Evolutionary conservation across 768 basidiomycete genomes (phyloP).

Genomic region (Pleurotus platypus): DNA sequence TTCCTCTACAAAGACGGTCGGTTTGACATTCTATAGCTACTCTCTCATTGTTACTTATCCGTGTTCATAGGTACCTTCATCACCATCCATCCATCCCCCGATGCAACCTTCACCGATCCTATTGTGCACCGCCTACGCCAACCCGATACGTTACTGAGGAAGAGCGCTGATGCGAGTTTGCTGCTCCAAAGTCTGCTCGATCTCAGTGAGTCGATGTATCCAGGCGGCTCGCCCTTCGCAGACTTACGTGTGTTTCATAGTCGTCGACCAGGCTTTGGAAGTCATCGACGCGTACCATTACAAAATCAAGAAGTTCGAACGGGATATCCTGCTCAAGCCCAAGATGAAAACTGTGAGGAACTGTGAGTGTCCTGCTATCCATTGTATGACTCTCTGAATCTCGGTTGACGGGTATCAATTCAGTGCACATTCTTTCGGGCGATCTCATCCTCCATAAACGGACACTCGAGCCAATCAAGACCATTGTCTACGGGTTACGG

Average conservation of each 20-base stretch:
- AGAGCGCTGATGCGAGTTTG: constrained; percentile 63
- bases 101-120: constrained; percentile 47
- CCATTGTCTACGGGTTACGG: constrained; percentile 59
- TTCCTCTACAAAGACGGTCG: constrained; percentile 65
- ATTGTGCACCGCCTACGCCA: constrained; percentile 56
- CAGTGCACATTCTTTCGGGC: constrained; percentile 72
- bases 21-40: constrained; percentile 9
- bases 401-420: not conserved
- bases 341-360: constrained; percentile 56
- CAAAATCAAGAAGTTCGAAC: constrained; percentile 56
- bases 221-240: not conserved
- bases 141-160: constrained; percentile 56
- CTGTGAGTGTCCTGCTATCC: constrained; percentile 32
- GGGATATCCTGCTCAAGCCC: constrained; percentile 53
- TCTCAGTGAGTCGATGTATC: constrained; percentile 29
- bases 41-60: no score
- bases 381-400: not conserved
- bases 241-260: constrained; percentile 23
- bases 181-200: constrained; percentile 70
- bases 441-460: constrained; percentile 71
- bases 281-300: constrained; percentile 66
- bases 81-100: constrained; percentile 47
- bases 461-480: constrained; percentile 66
- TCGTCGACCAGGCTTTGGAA: constrained; percentile 62
- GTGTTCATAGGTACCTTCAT: constrained; percentile 54